These are phyloP conservation scores for Themeda triandra DNA, from an alignment of 176 grass and related monocot genomes.

Conservation along the genomic window DNA sequence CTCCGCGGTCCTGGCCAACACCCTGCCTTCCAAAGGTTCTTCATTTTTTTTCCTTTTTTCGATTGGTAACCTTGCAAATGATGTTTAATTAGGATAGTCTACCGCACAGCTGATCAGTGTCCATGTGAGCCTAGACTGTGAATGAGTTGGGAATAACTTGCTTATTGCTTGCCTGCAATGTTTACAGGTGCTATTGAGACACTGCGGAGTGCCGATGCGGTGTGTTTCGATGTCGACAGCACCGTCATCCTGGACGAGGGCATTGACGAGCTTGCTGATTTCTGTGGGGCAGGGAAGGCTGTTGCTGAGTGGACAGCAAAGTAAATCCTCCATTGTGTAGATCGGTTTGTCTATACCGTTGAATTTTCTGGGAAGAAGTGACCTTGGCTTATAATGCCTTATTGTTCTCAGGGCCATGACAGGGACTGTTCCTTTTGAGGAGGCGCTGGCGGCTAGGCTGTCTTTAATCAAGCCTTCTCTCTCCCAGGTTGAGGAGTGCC, in stretches of 20 bases:
- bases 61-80: constrained; percentile 1
- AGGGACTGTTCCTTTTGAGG: constrained; percentile 85
- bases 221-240: constrained; percentile 96
- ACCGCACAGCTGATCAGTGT: neutral
- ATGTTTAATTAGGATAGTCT: neutral
- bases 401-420: constrained; percentile 73
- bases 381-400: neutral
- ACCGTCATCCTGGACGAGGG: constrained; percentile 86
- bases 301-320: constrained; percentile 86
- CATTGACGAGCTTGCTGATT: constrained; percentile 85
- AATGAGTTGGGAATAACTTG: too few relatives aligned
- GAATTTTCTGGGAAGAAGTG: neutral
- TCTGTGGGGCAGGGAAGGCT: constrained; percentile 71
- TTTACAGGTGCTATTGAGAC: constrained; percentile 52
- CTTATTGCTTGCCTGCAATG: neutral
- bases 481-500: constrained; percentile 60
- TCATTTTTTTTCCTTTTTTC: neutral
- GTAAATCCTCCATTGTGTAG: constrained; percentile 23
- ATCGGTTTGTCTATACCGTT: neutral
- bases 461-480: constrained; percentile 85
- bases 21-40: constrained; percentile 43
- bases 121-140: too few relatives aligned
- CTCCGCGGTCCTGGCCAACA: neutral
- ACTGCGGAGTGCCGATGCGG: constrained; percentile 51
- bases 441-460: constrained; percentile 73